Base-by-base conservation (phyloP, 257 asterid genomes). In the Solanum clarkiae region DNA sequence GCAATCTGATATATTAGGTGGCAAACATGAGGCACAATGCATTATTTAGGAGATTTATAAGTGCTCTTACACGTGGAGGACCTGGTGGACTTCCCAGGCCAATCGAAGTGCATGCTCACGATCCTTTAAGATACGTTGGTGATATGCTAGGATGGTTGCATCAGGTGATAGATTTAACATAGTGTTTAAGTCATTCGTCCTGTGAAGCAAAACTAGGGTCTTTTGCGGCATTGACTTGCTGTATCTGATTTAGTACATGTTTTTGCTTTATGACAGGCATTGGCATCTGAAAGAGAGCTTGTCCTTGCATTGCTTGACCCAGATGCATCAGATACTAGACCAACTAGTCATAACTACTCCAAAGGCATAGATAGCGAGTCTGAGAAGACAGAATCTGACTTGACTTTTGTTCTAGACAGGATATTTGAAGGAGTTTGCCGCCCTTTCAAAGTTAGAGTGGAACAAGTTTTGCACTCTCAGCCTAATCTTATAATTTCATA, bases 111-210 rank as follows among this genome's bases (percentile, higher is more conserved):
- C 99, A 95, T 89, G 99, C 99, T 71, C 98, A 97, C 26, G 99
- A 97, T 90, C 98, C 99, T 88, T 91, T 97, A 83, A 91, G 98
- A 97, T 97, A 97, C 86, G 98, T 95, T 5, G 98, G 98, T 45
- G 99, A 97, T 90, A 97, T 95, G 99, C 97, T 97, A 47, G 99
- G 98, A 84, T 97, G 99, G 99, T 86, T 97, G 88, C 99, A 97
- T 92, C 98, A 97, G 97, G 99, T 95, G 86, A 29, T 53, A 20
- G 53, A 74, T 56, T 66, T 11, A 77, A 22, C 72, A 4, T 54
- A 40, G 11, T 69, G 75, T 84, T 80, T 42, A 26, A 36, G 79
- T 8, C 53, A 29, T 80, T 45, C 55, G n/a, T 72, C 22, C 18
- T 81, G 56, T 83, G 80, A 53, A 84, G 32, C 36, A 42, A 51